A percentile compares a stretch with the other conserved stretches of the same genome.
phyloP scores from a whole-genome alignment of 805 yeast genomes.

The Ogataea minuta region DNA sequence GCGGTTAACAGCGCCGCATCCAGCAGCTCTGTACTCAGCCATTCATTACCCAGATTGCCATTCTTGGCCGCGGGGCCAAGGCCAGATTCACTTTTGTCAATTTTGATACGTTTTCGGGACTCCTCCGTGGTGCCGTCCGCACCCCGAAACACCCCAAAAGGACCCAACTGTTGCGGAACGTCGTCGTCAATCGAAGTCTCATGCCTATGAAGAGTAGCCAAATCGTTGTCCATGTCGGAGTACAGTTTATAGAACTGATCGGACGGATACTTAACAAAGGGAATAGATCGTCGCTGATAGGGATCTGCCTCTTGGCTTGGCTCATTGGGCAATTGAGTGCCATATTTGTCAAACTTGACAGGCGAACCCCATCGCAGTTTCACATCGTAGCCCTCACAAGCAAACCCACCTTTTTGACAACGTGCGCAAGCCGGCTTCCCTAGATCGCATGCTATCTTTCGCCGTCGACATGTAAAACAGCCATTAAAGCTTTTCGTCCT shows the following conservation, averaged over 20 bases:
- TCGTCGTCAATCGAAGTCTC: conserved; percentile 39
- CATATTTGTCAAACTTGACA: conserved; percentile 46
- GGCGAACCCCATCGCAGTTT: conserved; percentile 77
- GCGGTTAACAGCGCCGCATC: conserved; percentile 75
- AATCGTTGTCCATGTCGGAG: conserved; percentile 77
- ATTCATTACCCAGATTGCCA: conserved; percentile 48
- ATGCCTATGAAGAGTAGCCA: conserved; percentile 52
- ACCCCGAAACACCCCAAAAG: conserved; percentile 79
- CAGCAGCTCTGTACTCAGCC: conserved; percentile 68
- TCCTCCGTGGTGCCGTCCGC: not conserved
- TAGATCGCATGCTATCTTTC: conserved; percentile 81
- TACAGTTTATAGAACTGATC: conserved; percentile 61
- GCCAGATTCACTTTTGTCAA: conserved; percentile 20
- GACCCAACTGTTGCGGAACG: conserved; percentile 47
- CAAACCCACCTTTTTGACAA: conserved; percentile 63
- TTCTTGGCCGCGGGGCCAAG: conserved; percentile 1
- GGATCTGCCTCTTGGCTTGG: conserved; percentile 43
- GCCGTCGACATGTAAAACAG: conserved; percentile 80
- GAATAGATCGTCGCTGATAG: conserved; percentile 69
- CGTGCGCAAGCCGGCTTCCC: conserved; percentile 67
- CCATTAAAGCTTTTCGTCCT: conserved; percentile 79
- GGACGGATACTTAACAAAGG: conserved; percentile 69
- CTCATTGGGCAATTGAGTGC: conserved; percentile 37
- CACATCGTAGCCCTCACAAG: conserved; percentile 82
- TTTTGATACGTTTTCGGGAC: conserved; percentile 17